Evolutionary conservation across 1,284 basidiomycete genomes (phyloP).

Genomic region (Farysia itapuensis): DNA sequence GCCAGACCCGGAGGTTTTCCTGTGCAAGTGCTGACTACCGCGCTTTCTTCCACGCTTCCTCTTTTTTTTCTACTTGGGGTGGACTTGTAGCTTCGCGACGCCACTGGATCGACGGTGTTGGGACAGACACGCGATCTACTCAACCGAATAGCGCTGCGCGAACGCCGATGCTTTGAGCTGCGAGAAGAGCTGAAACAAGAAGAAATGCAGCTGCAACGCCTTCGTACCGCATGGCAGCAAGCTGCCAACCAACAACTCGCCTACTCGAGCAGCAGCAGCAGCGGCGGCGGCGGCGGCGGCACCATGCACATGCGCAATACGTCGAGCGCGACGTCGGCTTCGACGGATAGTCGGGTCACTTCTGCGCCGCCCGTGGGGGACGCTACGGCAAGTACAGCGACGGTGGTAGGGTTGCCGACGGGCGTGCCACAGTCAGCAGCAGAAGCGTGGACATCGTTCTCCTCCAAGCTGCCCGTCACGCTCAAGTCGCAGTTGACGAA

Average conservation of each 20-base stretch:
- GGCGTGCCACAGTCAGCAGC: conserved; percentile 5
- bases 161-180: conserved; percentile 57
- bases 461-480: conserved; percentile 9
- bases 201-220: conserved; percentile 9
- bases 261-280: conserved; percentile 2
- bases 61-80: no score
- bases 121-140: conserved; percentile 33
- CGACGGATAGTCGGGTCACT: neutral
- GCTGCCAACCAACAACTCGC: conserved; percentile 10
- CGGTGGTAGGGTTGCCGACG: neutral
- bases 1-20: no score
- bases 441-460: conserved; percentile 26
- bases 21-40: no score
- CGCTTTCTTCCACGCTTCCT: no score
- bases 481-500: conserved; percentile 24
- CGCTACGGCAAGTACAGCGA: neutral
- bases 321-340: conserved; percentile 1
- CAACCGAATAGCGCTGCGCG: conserved; percentile 58
- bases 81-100: no score
- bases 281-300: no score
- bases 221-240: conserved; percentile 18
- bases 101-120: neutral
- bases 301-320: conserved; percentile 4
- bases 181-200: conserved; percentile 41
- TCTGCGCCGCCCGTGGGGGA: no score